Base-by-base conservation (phyloP, 1,284 basidiomycete species). In the Ceratobasidium sp. region DNA sequence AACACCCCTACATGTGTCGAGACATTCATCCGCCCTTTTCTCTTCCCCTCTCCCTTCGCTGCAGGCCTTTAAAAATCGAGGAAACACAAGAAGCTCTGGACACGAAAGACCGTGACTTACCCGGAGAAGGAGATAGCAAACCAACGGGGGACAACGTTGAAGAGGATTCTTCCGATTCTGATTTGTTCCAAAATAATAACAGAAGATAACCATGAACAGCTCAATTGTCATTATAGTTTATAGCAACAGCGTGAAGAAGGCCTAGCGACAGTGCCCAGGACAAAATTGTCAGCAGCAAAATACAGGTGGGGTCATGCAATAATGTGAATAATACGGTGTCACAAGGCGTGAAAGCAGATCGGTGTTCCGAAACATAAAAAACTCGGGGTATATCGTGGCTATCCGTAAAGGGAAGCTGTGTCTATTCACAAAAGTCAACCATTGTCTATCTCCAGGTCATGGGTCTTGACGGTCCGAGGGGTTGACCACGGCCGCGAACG, bases 401-500 rank as follows among this genome's bases (percentile, higher is more conserved):
- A 29, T 41, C 36, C 53, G 5, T 45, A 56, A n/a, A 44, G 24
- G 51, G 33, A 14, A 48, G 57, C 57, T 22, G 36, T 14, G 53
- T 69, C 66, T 69, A 69, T 69, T 56, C 53, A 69, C 66, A 69
- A 44, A 45, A 45, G 53, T 36, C 27, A 24, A 29, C 41, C n/a
- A 47, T 31, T 44, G 44, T 57, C 66, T 53, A 69, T 57, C 51
- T 53, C 66, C 66, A 69, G 22, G n/a, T 36, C 51, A 56, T 11
- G 1, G 66, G 51, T 41, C 66, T 56, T 22, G 48, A 53, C 5
- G 50, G 47, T 51, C 66, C 66, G 22, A 54, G 33, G 2, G 66
- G 33, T 56, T 69, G 66, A 31, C 66, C 66, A 41, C 66, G 66
- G 41, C 66, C 66, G 22, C 66, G 66, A 14, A 69, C 66, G 22